Conservation (phyloP, 2,329 filamentous ascomycete species). For the Botrytis tulipae region DNA sequence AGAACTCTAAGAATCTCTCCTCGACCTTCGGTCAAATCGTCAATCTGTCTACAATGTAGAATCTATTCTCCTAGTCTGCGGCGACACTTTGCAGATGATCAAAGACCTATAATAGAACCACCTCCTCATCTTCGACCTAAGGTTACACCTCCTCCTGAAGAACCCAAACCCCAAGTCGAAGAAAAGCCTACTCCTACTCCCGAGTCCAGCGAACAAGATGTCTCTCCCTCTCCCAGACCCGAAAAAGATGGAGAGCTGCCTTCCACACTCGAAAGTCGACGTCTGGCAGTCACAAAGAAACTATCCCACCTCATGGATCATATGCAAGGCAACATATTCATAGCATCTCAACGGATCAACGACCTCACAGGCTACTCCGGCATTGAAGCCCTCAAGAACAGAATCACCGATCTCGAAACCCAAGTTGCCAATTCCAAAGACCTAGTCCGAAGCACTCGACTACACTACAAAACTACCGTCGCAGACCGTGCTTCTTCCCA, state of each 20-base stretch:
- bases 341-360: slow-evolving; percentile 85
- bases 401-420: slow-evolving; percentile 68
- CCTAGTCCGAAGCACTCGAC: slow-evolving; percentile 68
- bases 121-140: slow-evolving; percentile 18
- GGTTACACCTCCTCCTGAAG: slow-evolving; percentile 15
- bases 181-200: not conserved
- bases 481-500: slow-evolving; percentile 82
- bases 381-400: slow-evolving; percentile 80
- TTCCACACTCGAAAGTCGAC: slow-evolving; percentile 47
- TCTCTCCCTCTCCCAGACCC: slow-evolving; percentile 1
- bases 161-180: slow-evolving; percentile 19
- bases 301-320: slow-evolving; percentile 82
- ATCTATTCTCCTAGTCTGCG: slow-evolving; percentile 40
- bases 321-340: slow-evolving; percentile 78
- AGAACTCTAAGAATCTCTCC: slow-evolving; percentile 26
- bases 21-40: slow-evolving; percentile 33
- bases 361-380: slow-evolving; percentile 90
- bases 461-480: slow-evolving; percentile 79
- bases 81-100: slow-evolving; percentile 37
- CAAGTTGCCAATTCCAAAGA: slow-evolving; percentile 58
- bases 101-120: slow-evolving; percentile 7
- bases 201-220: slow-evolving; percentile 10
- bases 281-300: slow-evolving; percentile 44
- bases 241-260: slow-evolving; percentile 42
- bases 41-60: slow-evolving; percentile 45